Evolutionary conservation across 306 rosid species (phyloP).

Genomic region (Cyamopsis tetragonoloba): DNA sequence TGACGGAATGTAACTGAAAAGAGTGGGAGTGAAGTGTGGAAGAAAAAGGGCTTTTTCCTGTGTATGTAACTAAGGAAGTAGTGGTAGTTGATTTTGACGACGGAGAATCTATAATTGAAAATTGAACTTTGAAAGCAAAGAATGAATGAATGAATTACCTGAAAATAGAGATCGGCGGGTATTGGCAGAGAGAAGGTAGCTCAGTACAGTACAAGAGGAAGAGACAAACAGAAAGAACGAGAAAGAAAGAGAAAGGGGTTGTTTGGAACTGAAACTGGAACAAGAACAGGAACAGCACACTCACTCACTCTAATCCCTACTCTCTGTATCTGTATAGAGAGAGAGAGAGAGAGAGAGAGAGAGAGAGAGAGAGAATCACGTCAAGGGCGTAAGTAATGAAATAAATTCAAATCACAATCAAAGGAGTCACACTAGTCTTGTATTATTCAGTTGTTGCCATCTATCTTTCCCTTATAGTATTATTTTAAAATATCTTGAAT

Average conservation of each 20-base stretch:
- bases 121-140: not conserved
- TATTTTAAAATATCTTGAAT: no score
- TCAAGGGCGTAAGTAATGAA: not conserved
- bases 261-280: no score
- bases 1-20: not conserved
- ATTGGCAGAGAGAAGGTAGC: no score
- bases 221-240: no score
- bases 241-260: not conserved
- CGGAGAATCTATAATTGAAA: conserved; percentile 5
- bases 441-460: not conserved
- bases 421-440: not conserved
- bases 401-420: not conserved
- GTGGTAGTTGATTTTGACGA: conserved; percentile 9
- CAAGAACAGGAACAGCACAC: not conserved
- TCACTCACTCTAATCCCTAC: not conserved
- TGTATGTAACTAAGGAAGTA: not conserved
- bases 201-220: no score
- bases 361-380: not conserved
- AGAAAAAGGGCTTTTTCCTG: not conserved
- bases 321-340: no score
- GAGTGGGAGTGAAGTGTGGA: not conserved
- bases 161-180: conserved; percentile 15
- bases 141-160: conserved; percentile 9
- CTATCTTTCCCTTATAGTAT: no score
- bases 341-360: not conserved